These are phyloP conservation scores for Ploettnerulaceae sp. DNA, from an alignment of 2,329 filamentous ascomycete genomes.

Conservation along the genomic window DNA sequence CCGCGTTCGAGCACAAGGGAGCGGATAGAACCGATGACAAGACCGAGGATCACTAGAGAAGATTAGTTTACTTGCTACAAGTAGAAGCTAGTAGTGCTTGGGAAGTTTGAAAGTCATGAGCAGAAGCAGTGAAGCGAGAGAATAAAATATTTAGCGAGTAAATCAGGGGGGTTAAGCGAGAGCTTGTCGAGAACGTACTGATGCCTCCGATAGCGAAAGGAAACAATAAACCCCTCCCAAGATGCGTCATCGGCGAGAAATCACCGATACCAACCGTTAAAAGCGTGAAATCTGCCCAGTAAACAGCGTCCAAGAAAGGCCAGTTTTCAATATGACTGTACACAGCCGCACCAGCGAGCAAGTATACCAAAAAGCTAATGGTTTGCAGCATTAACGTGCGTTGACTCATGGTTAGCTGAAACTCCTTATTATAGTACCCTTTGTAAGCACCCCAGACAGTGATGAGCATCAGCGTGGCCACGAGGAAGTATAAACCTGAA, in stretches of 20 bases:
- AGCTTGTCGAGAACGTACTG: conserved; percentile 39
- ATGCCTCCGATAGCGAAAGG: conserved; percentile 81
- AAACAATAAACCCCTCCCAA: conserved; percentile 68
- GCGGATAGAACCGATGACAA: conserved; percentile 76
- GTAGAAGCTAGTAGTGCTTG: neutral
- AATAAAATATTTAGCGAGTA: neutral
- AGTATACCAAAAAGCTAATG: conserved; percentile 76
- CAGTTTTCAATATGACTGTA: conserved; percentile 71
- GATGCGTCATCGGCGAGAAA: conserved; percentile 41
- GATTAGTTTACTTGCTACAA: neutral
- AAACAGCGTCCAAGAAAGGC: conserved; percentile 71
- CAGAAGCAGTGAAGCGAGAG: too few species aligned
- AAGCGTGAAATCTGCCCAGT: conserved; percentile 71
- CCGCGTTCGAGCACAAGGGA: conserved; percentile 57
- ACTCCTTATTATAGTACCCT: conserved; percentile 71
- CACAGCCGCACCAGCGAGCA: conserved; percentile 70
- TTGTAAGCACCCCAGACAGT: conserved; percentile 73
- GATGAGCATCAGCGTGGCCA: conserved; percentile 68
- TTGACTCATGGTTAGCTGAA: conserved; percentile 72
- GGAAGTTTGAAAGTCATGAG: neutral
- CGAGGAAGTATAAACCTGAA: conserved; percentile 70
- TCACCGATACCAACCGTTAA: conserved; percentile 64
- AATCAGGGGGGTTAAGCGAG: conserved; percentile 42
- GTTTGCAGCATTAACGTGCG: conserved; percentile 88
- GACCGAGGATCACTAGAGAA: conserved; percentile 61